Conservation (phyloP, 768 basidiomycete species). For the Leccinum subtestaceum region DNA sequence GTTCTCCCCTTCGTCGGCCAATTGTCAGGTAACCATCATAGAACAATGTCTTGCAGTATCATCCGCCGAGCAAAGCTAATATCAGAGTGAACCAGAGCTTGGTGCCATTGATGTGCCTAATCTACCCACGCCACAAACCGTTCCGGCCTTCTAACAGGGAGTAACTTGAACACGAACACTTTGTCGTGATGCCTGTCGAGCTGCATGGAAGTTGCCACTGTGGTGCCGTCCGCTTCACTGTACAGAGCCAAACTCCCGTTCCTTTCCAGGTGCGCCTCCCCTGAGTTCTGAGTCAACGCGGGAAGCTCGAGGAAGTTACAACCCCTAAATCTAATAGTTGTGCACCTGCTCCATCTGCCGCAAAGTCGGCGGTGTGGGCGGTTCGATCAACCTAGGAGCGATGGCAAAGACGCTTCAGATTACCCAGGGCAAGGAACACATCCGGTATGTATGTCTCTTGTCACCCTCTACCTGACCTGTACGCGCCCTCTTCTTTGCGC, state of each 20-base stretch:
- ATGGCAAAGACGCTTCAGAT: conserved; percentile 49
- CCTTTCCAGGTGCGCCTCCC: conserved; percentile 53
- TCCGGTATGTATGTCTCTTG: conserved; percentile 39
- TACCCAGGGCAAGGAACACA: conserved; percentile 48
- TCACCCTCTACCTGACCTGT: neutral
- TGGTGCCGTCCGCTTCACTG: conserved; percentile 23
- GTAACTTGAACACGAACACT: no score
- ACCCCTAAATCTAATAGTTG: conserved; percentile 33
- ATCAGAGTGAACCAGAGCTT: no score
- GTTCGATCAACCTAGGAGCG: conserved; percentile 65
- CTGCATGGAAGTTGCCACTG: neutral
- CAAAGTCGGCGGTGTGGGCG: conserved; percentile 64
- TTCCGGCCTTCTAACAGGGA: no score
- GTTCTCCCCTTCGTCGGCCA: no score
- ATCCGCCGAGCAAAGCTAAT: no score
- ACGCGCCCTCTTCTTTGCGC: no score
- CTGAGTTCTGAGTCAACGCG: no score
- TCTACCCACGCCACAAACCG: no score
- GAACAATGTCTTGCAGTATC: no score
- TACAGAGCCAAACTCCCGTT: conserved; percentile 50
- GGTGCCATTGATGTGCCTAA: no score
- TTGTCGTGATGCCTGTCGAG: neutral
- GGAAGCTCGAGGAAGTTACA: neutral
- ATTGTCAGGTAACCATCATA: no score
- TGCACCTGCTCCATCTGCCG: conserved; percentile 71